phyloP scores from a whole-genome alignment of 2,329 filamentous ascomycete species.

The Hymenoscyphus repandus region DNA sequence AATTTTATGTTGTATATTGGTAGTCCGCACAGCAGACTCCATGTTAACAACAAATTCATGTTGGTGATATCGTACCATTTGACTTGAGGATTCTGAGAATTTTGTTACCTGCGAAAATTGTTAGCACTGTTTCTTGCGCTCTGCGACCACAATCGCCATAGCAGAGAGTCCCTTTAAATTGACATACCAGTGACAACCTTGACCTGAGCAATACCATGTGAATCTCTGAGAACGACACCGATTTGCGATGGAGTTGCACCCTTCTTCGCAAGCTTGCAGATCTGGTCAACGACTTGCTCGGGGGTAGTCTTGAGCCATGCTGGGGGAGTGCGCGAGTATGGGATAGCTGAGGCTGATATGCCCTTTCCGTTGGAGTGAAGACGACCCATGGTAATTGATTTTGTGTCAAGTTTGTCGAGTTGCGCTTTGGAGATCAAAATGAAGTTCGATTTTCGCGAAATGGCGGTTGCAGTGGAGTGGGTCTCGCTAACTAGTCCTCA shows the following conservation, averaged over 20 bases:
- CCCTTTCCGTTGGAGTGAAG: constrained; percentile 99
- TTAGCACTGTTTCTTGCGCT: constrained; percentile 14
- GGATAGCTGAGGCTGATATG: constrained; percentile 91
- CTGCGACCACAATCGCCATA: background rate
- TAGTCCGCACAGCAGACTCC: constrained; percentile 28
- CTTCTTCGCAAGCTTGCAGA: constrained; percentile 98
- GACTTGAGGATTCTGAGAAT: constrained; percentile 99
- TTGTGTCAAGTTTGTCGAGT: constrained; percentile 22
- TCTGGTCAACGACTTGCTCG: constrained; percentile 98
- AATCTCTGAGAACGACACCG: constrained; percentile 96
- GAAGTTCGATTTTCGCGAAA: constrained; percentile 2
- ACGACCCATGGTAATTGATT: constrained; percentile 70
- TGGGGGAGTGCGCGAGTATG: constrained; percentile 90
- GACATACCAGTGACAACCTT: constrained; percentile 89
- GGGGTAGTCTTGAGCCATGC: constrained; percentile 99
- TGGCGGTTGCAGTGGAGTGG: background rate
- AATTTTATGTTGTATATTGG: constrained; percentile 31
- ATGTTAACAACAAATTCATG: constrained; percentile 24
- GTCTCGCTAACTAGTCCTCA: background rate
- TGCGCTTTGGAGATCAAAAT: constrained; percentile 9
- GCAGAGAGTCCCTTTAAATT: background rate
- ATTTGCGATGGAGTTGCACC: constrained; percentile 98
- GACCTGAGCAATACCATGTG: constrained; percentile 96
- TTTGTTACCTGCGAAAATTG: constrained; percentile 79
- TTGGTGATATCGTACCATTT: constrained; percentile 67